Base-by-base conservation (phyloP, 139 green algal species). In the Chara braunii region DNA sequence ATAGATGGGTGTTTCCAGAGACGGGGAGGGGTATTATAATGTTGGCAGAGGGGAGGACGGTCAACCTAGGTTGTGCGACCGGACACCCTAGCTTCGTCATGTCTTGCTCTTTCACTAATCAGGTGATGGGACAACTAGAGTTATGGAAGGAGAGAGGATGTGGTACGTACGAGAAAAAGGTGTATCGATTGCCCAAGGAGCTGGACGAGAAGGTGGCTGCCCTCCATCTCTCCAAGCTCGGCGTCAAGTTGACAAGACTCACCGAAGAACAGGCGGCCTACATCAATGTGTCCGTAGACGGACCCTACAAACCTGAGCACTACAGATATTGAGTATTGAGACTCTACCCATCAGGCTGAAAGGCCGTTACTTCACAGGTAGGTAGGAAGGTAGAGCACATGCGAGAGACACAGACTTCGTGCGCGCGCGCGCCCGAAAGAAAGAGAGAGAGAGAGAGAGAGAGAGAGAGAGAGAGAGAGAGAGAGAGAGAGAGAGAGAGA, bases 21-120 rank as follows among this genome's bases (percentile, higher is more conserved):
- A 57, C 48, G 26, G 91, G 91, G 75, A 90, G 95, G 66, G 91
- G 88, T 59, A 86, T 98, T 30, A 80, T 98, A 69, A 69, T 98
- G 32, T 85, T 98, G 78, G 92, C 92, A 31, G 91, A 98, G 84
- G 92, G 92, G 72, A 89, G 92, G 79, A 85, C 97, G 68, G 84
- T 98, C 53, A 98, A 98, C 91, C 80, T 98, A 83, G 92, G 92
- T 67, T 98, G 92, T 77, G 92, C 92, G 78, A 98, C 92, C 33
- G 92, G 92, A 71, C 92, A 98, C 85, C 92, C 92, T 57, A 91
- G 81, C 18, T 98, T 98, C 71, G 92, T 98, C 58, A 98, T 98
- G 92, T 95, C 86, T 26, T 98, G 92, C 88, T 96, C 89, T 31
- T 98, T 98, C 89, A 97, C 92, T 74, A 98, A 98, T 88, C 53